Evolutionary conservation across 2,329 filamentous ascomycete species (phyloP), one percentile per base, ranked within the genome.

Genomic region (Verticillium nonalfalfae): DNA sequence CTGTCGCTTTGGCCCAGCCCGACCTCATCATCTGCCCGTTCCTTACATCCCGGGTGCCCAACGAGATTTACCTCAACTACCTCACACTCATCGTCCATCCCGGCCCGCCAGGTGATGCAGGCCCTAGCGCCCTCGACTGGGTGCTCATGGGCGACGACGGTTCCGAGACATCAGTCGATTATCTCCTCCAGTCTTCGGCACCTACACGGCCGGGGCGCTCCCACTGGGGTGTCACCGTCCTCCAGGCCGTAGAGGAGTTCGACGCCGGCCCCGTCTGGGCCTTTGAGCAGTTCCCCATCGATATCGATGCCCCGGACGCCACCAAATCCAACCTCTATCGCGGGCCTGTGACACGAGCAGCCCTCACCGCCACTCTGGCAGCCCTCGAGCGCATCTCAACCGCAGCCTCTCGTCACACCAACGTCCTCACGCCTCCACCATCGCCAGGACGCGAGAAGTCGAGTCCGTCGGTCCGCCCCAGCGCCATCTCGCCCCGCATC

Each of bases 261-360:
- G 76, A 78, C 59, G 74, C 74, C n/a, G 76, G 76, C 7, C 76
- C 75, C 0, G 74, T 78, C 7, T 78, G 76, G 76, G 75, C 75
- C 1, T 78, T 73, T 61, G 75, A 78, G 40, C 76, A 78, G 61
- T 78, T 78, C 63, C 64, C 69, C 6, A 66, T 78, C 60, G 65
- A 77, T 66, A 77, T 78, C 59, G 74, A 78, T 62, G 72, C 75
- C 36, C 65, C 69, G 5, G 66, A 68, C 18, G 63, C 77, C 36
- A 78, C 75, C 35, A 78, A 78, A 60, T 76, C 76, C 1, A 73
- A 70, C 33, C 66, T 78, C 3, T 78, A 78, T 60, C 71, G 75
- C 31, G 74, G 75, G 0, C 66, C 71, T 1, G 70, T 78, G 59
- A 76, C 75, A 1, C 69, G 71, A 50, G 73, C 75, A 15, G 75